A percentile compares a stretch with the other conserved stretches of the same genome.
phyloP scores from a whole-genome alignment of 202 grass and related monocot genomes.

The Setaria italica region DNA sequence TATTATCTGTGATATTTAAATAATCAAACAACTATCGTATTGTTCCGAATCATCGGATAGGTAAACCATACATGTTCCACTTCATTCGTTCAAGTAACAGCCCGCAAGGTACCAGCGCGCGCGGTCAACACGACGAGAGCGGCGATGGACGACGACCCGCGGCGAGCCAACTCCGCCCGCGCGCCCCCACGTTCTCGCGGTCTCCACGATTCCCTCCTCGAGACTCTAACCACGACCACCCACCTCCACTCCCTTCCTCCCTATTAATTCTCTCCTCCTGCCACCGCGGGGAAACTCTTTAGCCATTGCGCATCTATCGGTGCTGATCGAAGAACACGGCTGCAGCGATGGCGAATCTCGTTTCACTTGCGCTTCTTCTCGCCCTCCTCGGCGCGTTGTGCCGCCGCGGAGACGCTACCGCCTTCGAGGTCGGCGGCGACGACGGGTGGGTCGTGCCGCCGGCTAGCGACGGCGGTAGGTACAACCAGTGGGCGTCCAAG shows the following conservation, averaged over 20 bases:
- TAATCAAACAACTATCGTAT: too few relatives aligned
- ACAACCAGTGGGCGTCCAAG: slow-evolving; percentile 85
- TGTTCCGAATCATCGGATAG: too few relatives aligned
- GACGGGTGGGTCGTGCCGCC: slow-evolving; percentile 68
- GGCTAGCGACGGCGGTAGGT: slow-evolving; percentile 30
- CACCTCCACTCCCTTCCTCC: not conserved
- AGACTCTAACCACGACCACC: not conserved
- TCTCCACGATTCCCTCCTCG: slow-evolving; percentile 24
- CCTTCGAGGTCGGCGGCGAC: slow-evolving; percentile 77
- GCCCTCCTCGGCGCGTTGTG: slow-evolving; percentile 13
- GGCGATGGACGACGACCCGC: not conserved
- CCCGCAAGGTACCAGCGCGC: not conserved
- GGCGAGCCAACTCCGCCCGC: slow-evolving; percentile 22
- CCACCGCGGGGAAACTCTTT: not conserved
- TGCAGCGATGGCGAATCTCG: not conserved
- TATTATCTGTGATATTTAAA: too few relatives aligned
- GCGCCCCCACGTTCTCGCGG: slow-evolving; percentile 24
- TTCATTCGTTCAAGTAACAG: not conserved
- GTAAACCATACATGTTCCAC: too few relatives aligned
- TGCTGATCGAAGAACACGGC: not conserved
- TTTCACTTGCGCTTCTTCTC: slow-evolving; percentile 20
- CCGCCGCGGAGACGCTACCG: slow-evolving; percentile 37
- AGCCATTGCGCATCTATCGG: not conserved
- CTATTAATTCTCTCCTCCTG: slow-evolving; percentile 41
- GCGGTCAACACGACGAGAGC: slow-evolving; percentile 12